Evolutionary conservation across 352 stramenopile species (phyloP).

Genomic region (Aphanomyces astaci): DNA sequence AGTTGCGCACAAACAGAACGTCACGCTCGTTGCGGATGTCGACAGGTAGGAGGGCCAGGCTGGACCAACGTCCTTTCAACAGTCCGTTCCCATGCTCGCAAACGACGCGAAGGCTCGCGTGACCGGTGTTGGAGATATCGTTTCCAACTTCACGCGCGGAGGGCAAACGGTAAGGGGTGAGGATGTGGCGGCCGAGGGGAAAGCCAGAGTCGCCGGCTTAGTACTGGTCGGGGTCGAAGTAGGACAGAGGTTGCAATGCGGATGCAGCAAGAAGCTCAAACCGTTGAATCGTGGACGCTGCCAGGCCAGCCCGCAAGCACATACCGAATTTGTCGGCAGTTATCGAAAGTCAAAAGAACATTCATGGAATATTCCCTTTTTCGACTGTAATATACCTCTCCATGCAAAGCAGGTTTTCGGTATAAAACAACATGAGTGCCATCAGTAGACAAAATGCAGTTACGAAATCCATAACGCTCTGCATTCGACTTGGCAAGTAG

Average conservation of each 20-base stretch:
- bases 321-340: not conserved
- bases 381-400: not conserved
- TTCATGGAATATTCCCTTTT: slow-evolving; percentile 5
- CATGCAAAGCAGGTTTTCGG: slow-evolving; percentile 1
- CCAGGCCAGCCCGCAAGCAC: slow-evolving; percentile 5
- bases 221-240: not conserved
- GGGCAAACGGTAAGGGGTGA: not conserved
- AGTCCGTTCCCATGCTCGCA: not conserved
- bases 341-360: not conserved
- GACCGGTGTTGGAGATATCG: not conserved
- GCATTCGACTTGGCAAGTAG: not conserved
- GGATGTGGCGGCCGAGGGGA: not conserved
- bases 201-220: not conserved
- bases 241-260: not conserved
- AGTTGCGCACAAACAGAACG: not conserved
- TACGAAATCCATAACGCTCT: not conserved
- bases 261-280: not conserved
- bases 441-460: not conserved
- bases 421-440: not conserved
- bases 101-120: not conserved
- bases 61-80: not conserved
- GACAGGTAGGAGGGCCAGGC: not conserved
- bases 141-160: not conserved
- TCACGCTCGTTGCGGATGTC: not conserved
- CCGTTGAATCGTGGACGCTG: slow-evolving; percentile 1